Base-by-base conservation (phyloP, 345 rosid genomes). In the Melastoma malabathricum region DNA sequence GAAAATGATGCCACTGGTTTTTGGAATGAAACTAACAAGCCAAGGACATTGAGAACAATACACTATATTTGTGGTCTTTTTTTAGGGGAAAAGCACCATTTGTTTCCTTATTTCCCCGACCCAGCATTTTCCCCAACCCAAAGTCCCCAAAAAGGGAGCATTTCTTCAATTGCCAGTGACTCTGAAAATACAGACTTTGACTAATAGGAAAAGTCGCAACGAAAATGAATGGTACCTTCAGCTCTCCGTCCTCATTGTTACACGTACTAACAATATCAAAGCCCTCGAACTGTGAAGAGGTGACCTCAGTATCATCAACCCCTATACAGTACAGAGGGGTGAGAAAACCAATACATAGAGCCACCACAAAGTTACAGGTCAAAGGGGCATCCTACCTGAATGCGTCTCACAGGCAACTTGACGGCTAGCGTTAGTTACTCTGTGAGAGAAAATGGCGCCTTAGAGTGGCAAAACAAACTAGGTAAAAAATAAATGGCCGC, bases 251-350 rank as follows among this genome's bases (percentile, higher is more conserved):
- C n/a, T 69, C 63, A 13, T 59, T 22, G 44, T 47, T 55, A 50
- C 43, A 31, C n/a, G 62, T 48, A 29, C 55, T 58, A 2, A 65
- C 61, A 62, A 81, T 59, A 15, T 55, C 27, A 56, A 81, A 74
- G 44, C 72, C 75, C 51, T 78, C 77, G 61, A 76, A 71, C 43
- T 72, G 69, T 48, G 75, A 67, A 56, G 81, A 64, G 23, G 75
- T 57, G 61, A 60, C 60, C 46, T 62, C 64, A 51, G 63, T 73
- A 52, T 61, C 75, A 65, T 77, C 70, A 4, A 68, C 61, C 64
- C 63, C 86, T 79, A 55, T 48, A 46, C 51, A 7, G 3, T 15
- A 31, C 6, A 4, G 59, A 29, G 22, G 31, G n/a, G 14, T 18
- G 53, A 38, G n/a, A 52, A 16, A 46, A 59, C 43, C 54, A 13